phyloP scores from a whole-genome alignment of 371 early-diverging fungal species.

The Circinella umbellata region DNA sequence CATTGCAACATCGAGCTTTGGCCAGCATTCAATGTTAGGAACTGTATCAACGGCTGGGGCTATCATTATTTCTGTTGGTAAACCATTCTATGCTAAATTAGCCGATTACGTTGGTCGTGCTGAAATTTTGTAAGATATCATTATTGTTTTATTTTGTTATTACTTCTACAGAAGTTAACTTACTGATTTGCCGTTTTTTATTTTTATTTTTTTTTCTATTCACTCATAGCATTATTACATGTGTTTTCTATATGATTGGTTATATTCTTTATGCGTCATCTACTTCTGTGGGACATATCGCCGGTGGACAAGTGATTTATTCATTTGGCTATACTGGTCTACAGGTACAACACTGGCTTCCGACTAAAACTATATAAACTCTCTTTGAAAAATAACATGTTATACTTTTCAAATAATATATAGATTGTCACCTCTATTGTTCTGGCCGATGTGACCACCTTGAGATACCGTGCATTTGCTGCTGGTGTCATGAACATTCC shows the following conservation, averaged over 20 bases:
- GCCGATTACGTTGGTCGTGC: conserved; percentile 30
- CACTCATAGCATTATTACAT: conserved; percentile 14
- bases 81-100: conserved; percentile 28
- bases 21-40: conserved; percentile 23
- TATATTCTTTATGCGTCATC: conserved; percentile 27
- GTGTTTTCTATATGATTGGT: conserved; percentile 18
- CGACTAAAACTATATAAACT: not conserved
- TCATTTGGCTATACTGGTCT: conserved; percentile 26
- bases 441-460: conserved; percentile 19
- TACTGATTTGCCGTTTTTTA: not conserved
- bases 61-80: conserved; percentile 25
- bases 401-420: not conserved
- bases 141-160: too few species aligned
- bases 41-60: conserved; percentile 22
- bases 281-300: conserved; percentile 14
- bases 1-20: conserved; percentile 17
- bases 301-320: conserved; percentile 23
- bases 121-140: conserved; percentile 22
- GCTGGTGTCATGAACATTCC: conserved; percentile 24
- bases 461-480: conserved; percentile 25
- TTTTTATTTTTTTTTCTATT: not conserved
- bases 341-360: conserved; percentile 8
- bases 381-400: too few species aligned
- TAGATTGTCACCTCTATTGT: conserved; percentile 14
- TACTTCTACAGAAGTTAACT: not conserved